Evolutionary conservation across 1,284 basidiomycete species (phyloP).

Genomic region (Ganoderma leucocontextum): DNA sequence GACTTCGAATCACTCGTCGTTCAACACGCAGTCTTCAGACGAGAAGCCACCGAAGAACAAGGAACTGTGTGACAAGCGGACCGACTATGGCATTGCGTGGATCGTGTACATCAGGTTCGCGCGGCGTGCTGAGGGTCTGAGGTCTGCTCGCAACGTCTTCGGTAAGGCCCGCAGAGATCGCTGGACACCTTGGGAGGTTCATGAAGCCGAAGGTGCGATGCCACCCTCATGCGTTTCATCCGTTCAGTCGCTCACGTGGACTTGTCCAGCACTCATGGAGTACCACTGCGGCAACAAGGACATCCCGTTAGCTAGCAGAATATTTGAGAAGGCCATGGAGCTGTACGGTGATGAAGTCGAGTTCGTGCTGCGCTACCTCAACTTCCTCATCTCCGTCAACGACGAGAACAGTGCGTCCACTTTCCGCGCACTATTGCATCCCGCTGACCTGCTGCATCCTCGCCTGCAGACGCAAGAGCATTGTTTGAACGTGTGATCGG

Average conservation of each 20-base stretch:
- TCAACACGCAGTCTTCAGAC: conserved; percentile 50
- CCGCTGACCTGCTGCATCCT: conserved; percentile 16
- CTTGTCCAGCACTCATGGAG: conserved; percentile 85
- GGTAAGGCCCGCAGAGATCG: conserved; percentile 86
- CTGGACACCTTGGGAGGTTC: conserved; percentile 92
- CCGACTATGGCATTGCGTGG: conserved; percentile 74
- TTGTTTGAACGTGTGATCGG: conserved; percentile 91
- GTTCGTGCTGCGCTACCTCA: conserved; percentile 89
- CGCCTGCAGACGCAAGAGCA: conserved; percentile 85
- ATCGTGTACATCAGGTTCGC: conserved; percentile 95
- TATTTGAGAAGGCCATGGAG: conserved; percentile 96
- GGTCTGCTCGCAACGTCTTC: conserved; percentile 84
- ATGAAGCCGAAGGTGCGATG: conserved; percentile 86
- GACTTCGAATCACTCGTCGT: conserved; percentile 47
- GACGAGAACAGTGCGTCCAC: conserved; percentile 87
- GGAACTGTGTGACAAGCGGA: conserved; percentile 67
- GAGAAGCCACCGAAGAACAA: conserved; percentile 57
- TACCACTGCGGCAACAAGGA: conserved; percentile 91
- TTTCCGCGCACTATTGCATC: neutral
- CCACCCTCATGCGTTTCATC: conserved; percentile 4
- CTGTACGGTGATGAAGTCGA: conserved; percentile 85
- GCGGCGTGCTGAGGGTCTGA: conserved; percentile 84
- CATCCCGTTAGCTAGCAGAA: conserved; percentile 84
- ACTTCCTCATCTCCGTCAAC: conserved; percentile 94
- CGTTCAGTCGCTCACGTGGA: conserved; percentile 10